A percentile compares a stretch with the other conserved stretches of the same genome.
Evolutionary conservation across 441 rosid species (phyloP).

Genomic region (Gossypium lobatum): DNA sequence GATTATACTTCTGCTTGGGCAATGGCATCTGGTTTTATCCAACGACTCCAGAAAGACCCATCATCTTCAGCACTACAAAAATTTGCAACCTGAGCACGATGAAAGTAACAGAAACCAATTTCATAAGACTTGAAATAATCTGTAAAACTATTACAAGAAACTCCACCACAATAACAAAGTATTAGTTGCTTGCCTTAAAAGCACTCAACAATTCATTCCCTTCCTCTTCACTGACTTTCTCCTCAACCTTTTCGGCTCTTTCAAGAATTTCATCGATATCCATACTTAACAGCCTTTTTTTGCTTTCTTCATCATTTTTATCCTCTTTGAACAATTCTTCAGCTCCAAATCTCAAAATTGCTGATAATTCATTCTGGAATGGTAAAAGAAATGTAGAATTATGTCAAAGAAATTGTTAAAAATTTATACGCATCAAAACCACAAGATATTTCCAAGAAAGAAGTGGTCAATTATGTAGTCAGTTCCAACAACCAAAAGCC

Average conservation of each 20-base stretch:
- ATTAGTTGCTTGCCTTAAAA: constrained; percentile 67
- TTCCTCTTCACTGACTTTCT: constrained; percentile 59
- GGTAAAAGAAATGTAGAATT: constrained; percentile 16
- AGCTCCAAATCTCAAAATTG: constrained; percentile 97
- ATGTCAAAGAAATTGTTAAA: neutral
- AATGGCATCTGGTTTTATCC: constrained; percentile 97
- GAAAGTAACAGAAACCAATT: constrained; percentile 18
- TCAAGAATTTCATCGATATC: constrained; percentile 98
- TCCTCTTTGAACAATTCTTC: constrained; percentile 99
- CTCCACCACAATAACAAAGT: neutral
- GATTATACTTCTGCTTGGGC: constrained; percentile 77
- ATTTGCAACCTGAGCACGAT: constrained; percentile 70
- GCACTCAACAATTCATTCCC: constrained; percentile 87
- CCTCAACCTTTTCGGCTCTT: constrained; percentile 98
- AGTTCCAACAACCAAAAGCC: neutral
- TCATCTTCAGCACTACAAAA: constrained; percentile 89
- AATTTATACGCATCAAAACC: neutral
- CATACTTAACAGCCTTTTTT: constrained; percentile 82
- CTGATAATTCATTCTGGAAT: constrained; percentile 92
- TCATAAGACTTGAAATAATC: neutral
- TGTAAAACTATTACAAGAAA: neutral
- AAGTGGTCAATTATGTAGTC: neutral
- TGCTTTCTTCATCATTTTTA: constrained; percentile 92
- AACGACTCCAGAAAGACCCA: constrained; percentile 99
- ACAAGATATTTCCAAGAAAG: neutral